phyloP scores from a whole-genome alignment of 176 grass and related monocot species.

The Chloris gayana region DNA sequence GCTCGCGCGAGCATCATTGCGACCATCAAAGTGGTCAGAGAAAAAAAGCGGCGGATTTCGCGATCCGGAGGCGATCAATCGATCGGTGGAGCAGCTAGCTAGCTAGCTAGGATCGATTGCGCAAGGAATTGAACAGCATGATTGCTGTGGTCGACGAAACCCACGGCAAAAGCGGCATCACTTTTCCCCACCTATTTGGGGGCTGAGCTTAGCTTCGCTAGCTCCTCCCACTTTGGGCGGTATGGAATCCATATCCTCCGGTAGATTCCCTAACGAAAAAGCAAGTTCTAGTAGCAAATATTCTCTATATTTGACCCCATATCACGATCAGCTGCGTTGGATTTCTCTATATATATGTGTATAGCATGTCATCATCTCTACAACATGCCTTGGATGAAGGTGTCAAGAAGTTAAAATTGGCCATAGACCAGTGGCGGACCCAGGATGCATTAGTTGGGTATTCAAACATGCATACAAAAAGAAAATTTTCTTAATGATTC shows the following conservation, averaged over 20 bases:
- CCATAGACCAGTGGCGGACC: too few relatives aligned
- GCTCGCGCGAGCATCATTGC: slow-evolving; percentile 4
- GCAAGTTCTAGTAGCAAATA: slow-evolving; percentile 1
- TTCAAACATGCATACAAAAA: too few relatives aligned
- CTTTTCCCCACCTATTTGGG: slow-evolving; percentile 49
- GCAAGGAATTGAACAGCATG: slow-evolving; percentile 50
- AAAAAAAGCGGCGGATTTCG: slow-evolving; percentile 24
- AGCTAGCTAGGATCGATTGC: not conserved
- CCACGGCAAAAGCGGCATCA: slow-evolving; percentile 46
- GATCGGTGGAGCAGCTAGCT: slow-evolving; percentile 11
- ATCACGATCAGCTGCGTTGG: not conserved
- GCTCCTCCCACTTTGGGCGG: slow-evolving; percentile 75
- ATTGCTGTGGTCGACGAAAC: slow-evolving; percentile 63
- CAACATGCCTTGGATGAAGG: not conserved
- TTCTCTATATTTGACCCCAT: slow-evolving; percentile 32
- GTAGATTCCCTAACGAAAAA: slow-evolving; percentile 34
- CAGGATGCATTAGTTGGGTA: too few relatives aligned
- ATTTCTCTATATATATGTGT: not conserved
- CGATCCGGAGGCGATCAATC: slow-evolving; percentile 30
- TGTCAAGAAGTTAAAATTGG: not conserved
- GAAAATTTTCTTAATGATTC: too few relatives aligned
- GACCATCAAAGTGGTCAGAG: slow-evolving; percentile 23
- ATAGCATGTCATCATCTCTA: too few relatives aligned
- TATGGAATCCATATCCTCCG: slow-evolving; percentile 55
- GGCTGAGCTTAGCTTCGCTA: slow-evolving; percentile 21